Evolutionary conservation across 2,329 filamentous ascomycete genomes (phyloP).

Genomic region (Juglanconis juglandina): DNA sequence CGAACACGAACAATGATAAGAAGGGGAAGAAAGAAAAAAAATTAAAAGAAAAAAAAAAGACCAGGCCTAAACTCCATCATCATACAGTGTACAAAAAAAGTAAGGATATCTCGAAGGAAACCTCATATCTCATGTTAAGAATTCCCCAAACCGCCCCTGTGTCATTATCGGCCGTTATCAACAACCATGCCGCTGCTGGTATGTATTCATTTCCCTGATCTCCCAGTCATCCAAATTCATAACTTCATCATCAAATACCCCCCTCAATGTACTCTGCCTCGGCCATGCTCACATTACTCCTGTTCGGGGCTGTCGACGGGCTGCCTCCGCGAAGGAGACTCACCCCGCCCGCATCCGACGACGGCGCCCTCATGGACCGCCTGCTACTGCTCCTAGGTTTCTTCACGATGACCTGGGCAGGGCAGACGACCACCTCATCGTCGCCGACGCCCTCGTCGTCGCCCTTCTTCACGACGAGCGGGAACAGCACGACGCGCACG

Average conservation of each 20-base stretch:
- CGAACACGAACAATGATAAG: not conserved
- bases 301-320: slow-evolving; percentile 29
- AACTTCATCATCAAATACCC: slow-evolving; percentile 25
- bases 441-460: slow-evolving; percentile 84
- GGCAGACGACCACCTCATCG: slow-evolving; percentile 92
- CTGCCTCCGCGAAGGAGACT: slow-evolving; percentile 28
- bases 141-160: not conserved
- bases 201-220: not conserved
- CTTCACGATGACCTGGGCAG: slow-evolving; percentile 86
- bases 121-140: slow-evolving; percentile 7
- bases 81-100: not conserved
- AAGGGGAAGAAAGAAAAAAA: not conserved
- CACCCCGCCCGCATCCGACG: slow-evolving; percentile 50
- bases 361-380: slow-evolving; percentile 39
- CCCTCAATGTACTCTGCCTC: slow-evolving; percentile 31
- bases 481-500: slow-evolving; percentile 91
- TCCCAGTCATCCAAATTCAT: not conserved
- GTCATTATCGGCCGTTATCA: not conserved
- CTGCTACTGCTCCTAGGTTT: slow-evolving; percentile 34
- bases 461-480: slow-evolving; percentile 92
- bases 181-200: not conserved
- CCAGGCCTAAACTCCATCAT: slow-evolving; percentile 4
- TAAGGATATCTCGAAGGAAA: slow-evolving; percentile 15
- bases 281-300: slow-evolving; percentile 35
- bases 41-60: not conserved